These are phyloP conservation scores for Fusarium nematophilum DNA, from an alignment of 2,329 filamentous ascomycete genomes.

Conservation along the genomic window DNA sequence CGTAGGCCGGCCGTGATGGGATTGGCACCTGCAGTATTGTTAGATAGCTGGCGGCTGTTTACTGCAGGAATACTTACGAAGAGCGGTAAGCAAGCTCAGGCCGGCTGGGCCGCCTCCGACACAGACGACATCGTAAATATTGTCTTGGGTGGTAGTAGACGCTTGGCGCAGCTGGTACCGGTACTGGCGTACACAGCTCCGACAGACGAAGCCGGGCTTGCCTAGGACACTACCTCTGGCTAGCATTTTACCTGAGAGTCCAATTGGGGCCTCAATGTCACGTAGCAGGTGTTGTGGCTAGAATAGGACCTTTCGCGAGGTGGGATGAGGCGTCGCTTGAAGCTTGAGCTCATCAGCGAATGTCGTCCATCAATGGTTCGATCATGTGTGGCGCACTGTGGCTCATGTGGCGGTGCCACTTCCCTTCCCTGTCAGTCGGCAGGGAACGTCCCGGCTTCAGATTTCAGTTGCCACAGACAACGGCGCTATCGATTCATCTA, in stretches of 20 bases:
- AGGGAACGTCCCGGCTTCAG: conserved; percentile 26
- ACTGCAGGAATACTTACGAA: conserved; percentile 63
- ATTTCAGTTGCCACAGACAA: conserved; percentile 55
- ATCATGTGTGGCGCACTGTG: conserved; percentile 32
- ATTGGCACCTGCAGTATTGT: conserved; percentile 71
- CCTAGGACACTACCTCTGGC: conserved; percentile 40
- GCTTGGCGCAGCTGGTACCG: conserved; percentile 51
- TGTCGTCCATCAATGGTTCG: conserved; percentile 40
- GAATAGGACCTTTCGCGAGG: conserved; percentile 7
- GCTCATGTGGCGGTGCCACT: conserved; percentile 29
- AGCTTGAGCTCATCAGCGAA: conserved; percentile 24
- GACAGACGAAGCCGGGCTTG: conserved; percentile 56
- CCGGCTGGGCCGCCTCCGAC: conserved; percentile 92
- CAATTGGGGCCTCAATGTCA: conserved; percentile 8
- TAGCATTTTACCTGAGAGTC: conserved; percentile 39
- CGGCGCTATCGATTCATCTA: conserved; percentile 42
- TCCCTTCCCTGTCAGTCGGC: conserved; percentile 36
- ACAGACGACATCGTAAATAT: conserved; percentile 93
- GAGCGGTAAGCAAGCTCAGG: conserved; percentile 81
- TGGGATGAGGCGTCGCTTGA: conserved; percentile 24
- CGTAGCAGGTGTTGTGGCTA: conserved; percentile 11
- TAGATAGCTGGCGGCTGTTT: neutral
- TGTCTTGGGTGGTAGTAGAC: conserved; percentile 63
- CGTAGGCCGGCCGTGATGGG: conserved; percentile 80
- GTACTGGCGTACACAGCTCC: conserved; percentile 57